Evolutionary conservation across 2,329 filamentous ascomycete genomes (phyloP).

Genomic region (Botrytis galanthina): DNA sequence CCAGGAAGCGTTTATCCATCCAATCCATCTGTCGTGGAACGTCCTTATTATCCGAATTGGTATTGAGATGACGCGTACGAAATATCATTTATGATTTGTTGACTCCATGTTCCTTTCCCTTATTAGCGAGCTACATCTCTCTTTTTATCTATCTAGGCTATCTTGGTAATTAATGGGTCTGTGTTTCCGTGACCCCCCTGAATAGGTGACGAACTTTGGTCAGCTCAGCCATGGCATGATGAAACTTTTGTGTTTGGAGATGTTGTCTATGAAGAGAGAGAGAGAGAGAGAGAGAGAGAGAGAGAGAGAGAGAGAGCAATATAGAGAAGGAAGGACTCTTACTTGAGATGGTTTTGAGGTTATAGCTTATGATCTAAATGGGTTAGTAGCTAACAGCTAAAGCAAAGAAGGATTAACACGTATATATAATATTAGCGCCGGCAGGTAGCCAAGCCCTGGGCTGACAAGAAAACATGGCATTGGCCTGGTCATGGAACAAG

Average conservation of each 20-base stretch:
- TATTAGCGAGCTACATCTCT: background rate
- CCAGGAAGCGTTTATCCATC: background rate
- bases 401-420: background rate
- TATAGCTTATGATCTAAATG: background rate
- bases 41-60: background rate
- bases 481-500: too few relatives aligned
- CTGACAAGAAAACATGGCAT: background rate
- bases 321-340: background rate
- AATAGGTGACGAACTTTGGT: background rate
- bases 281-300: background rate
- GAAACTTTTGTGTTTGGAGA: background rate
- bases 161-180: background rate
- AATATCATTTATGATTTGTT: background rate
- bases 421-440: slow-evolving; percentile 7
- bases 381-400: background rate
- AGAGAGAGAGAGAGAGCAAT: background rate
- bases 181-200: background rate
- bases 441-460: slow-evolving; percentile 9
- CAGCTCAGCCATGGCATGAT: background rate
- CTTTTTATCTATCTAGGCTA: background rate
- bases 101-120: background rate
- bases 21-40: background rate
- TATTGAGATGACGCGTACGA: slow-evolving; percentile 7
- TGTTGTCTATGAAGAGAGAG: background rate
- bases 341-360: background rate